Base-by-base conservation (phyloP, 345 rosid genomes). In the Populus deltoides region DNA sequence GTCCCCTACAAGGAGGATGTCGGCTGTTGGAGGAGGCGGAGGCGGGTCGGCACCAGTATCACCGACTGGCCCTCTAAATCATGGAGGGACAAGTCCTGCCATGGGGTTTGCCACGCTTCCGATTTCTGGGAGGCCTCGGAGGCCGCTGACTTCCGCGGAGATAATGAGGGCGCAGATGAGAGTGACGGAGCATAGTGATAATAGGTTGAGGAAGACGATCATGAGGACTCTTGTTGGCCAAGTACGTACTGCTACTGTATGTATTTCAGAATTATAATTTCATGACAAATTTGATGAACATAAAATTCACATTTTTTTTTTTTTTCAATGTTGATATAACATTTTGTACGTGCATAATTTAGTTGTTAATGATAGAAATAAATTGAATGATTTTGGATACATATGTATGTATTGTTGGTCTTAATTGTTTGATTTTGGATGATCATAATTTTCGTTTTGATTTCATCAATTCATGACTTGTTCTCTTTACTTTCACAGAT, bases 161-260 rank as follows among this genome's bases (percentile, higher is more conserved):
- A 89, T 95, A 47, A 93, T 95, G 97, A 91, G 97, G 84, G 87
- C 88, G 74, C 99, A 95, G 72, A 93, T 95, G 98, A 80, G 86
- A 83, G 98, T 96, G 36, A 90, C 94, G 31, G 99, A 96, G 85
- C 94, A 89, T 47, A 90, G 93, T 67, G 99, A 96, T 74, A 90
- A 85, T 72, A 78, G 98, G 86, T 88, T 96, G 66, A 83, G 97
- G 71, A 93, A 92, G 77, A 93, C 98, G 62, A 92, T 96, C 55
- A 85, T 92, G 93, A 85, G 97, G 74, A 89, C 92, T 67, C 97
- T 91, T 65, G 97, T 91, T 78, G 99, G 99, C 72, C 99, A 93
- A 85, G 98, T 92, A 87, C 72, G 95, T 82, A 74, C 66, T 1
- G 2, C 22, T 82, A 74, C 66, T 76, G 36, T 39, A 59, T 61